phyloP scores from a whole-genome alignment of 2,329 filamentous ascomycete genomes.

The Colletotrichum musicola region DNA sequence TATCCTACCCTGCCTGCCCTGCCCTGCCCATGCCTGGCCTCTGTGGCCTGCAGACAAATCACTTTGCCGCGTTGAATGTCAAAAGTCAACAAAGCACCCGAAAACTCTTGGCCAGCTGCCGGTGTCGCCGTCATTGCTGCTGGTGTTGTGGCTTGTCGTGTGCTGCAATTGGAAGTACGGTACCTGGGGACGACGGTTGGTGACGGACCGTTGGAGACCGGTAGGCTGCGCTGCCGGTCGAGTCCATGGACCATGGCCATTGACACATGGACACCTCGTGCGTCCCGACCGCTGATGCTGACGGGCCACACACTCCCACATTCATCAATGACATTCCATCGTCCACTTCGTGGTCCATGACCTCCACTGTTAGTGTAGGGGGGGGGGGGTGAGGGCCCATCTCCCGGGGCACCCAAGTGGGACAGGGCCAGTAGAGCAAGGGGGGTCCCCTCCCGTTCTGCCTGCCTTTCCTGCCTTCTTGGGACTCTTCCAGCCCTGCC shows the following conservation, averaged over 20 bases:
- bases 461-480: slow-evolving; percentile 12
- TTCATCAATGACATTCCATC: slow-evolving; percentile 31
- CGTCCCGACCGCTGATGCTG: not conserved
- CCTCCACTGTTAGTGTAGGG: not conserved
- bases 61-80: not conserved
- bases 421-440: slow-evolving; percentile 26
- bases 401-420: slow-evolving; percentile 28
- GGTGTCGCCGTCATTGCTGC: slow-evolving; percentile 1
- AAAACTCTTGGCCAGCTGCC: slow-evolving; percentile 2
- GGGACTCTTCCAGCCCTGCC: slow-evolving; percentile 1
- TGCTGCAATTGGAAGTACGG: not conserved
- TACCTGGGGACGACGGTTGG: not conserved
- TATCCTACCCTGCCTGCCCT: not conserved
- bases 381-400: slow-evolving; percentile 9
- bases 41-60: not conserved
- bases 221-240: not conserved
- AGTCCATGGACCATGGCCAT: not conserved
- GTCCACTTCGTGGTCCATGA: slow-evolving; percentile 16
- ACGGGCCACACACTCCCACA: not conserved
- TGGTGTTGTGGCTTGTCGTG: not conserved
- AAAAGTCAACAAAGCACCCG: no score
- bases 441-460: slow-evolving; percentile 21
- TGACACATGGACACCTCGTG: not conserved
- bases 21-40: not conserved
- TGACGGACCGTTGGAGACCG: not conserved